A percentile compares a stretch with the other conserved stretches of the same genome.
Conservation (phyloP, 768 basidiomycete species). For the Psilocybe azurescens region DNA sequence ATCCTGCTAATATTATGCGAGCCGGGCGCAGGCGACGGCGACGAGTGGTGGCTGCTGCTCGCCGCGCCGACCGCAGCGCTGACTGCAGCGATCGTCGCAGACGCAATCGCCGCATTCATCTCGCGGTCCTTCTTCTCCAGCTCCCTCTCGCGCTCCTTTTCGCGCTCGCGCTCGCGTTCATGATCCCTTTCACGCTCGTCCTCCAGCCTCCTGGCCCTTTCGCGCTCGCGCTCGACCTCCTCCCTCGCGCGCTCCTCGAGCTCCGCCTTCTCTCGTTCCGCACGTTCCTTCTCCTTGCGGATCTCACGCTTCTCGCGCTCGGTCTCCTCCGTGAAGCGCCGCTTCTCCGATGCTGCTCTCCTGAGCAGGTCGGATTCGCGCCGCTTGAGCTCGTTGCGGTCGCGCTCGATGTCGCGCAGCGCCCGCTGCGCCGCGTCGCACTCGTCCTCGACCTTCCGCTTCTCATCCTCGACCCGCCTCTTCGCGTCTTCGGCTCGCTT, state of each 20-base stretch:
- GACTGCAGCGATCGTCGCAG: conserved; percentile 19
- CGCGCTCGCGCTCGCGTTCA: conserved; percentile 20
- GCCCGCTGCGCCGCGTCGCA: conserved; percentile 7
- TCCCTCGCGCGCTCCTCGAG: conserved; percentile 12
- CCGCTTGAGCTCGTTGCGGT: conserved; percentile 16
- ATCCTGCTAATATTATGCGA: background rate
- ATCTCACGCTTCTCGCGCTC: conserved; percentile 17
- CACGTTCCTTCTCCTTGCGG: conserved; percentile 13
- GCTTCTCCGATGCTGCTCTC: conserved; percentile 13
- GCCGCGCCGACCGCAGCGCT: conserved; percentile 14
- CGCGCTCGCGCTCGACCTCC: conserved; percentile 18
- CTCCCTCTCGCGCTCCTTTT: conserved; percentile 8
- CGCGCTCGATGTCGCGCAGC: conserved; percentile 13
- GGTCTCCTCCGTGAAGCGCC: conserved; percentile 11
- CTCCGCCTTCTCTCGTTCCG: conserved; percentile 22
- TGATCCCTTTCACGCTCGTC: conserved; percentile 21
- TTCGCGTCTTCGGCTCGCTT: conserved; percentile 11
- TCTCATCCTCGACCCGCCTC: conserved; percentile 16
- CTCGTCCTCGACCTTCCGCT: conserved; percentile 10
- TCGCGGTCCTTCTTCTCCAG: conserved; percentile 13
- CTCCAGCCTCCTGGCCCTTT: conserved; percentile 16
- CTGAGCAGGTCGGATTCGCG: conserved; percentile 14
- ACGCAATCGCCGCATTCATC: conserved; percentile 15
- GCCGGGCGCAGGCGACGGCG: background rate
- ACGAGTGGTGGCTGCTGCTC: conserved; percentile 10